phyloP scores from a whole-genome alignment of 176 grass and related monocot genomes.

The Lolium rigidum region DNA sequence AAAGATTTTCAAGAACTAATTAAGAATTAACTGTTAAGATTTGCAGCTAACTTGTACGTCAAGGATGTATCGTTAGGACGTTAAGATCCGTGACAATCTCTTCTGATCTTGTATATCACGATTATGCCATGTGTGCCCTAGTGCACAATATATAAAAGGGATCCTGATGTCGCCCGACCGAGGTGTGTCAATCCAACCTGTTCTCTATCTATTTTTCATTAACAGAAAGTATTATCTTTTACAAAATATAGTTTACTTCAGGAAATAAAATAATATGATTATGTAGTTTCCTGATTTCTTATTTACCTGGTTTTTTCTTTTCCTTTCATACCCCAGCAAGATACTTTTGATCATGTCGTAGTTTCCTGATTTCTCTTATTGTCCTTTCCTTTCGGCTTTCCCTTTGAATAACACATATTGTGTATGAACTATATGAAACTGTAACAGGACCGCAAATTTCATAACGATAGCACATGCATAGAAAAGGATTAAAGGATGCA shows the following conservation, averaged over 20 bases:
- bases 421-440: constrained; percentile 5
- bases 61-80: not conserved
- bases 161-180: not conserved
- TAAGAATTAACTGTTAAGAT: not conserved
- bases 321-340: not conserved
- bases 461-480: not conserved
- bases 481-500: too few species aligned
- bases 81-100: not conserved
- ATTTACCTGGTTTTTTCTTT: not conserved
- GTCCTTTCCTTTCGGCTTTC: not conserved
- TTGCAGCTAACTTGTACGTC: not conserved
- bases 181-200: not conserved
- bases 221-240: not conserved
- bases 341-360: not conserved
- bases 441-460: not conserved
- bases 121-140: too few species aligned
- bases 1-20: constrained; percentile 3
- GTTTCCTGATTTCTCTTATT: not conserved
- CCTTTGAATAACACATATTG: not conserved
- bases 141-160: too few species aligned
- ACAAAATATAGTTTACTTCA: not conserved
- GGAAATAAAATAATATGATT: not conserved
- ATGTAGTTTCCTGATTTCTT: not conserved
- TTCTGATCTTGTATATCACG: not conserved
- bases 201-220: not conserved